Evolutionary conservation across 108 stramenopile species (phyloP).

Genomic region (Aurantiochytrium sp.): DNA sequence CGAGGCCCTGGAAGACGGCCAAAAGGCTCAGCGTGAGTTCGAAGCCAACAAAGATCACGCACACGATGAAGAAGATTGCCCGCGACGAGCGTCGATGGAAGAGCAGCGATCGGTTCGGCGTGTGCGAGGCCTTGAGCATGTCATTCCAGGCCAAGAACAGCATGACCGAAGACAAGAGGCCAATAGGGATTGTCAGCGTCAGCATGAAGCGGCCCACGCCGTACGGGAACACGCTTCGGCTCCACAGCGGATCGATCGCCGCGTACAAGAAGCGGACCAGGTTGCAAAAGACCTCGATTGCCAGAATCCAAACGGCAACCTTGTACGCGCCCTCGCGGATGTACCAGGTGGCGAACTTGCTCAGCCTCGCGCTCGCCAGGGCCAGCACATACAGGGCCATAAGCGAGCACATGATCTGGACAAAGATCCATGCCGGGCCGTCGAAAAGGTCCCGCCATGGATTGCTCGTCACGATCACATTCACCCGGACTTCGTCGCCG

Average conservation of each 20-base stretch:
- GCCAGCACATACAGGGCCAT: not conserved
- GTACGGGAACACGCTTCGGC: not conserved
- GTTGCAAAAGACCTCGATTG: not conserved
- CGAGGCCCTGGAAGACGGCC: not conserved
- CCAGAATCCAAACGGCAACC: not conserved
- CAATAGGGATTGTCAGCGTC: not conserved
- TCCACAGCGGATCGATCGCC: conserved; percentile 12
- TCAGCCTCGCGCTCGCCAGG: not conserved
- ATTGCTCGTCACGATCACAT: not conserved
- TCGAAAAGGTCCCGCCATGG: not conserved
- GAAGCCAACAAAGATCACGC: not conserved
- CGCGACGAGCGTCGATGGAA: not conserved
- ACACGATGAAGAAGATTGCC: not conserved
- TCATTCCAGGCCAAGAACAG: not conserved
- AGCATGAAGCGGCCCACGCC: not conserved
- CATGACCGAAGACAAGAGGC: not conserved
- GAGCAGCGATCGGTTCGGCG: not conserved
- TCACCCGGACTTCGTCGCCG: not conserved
- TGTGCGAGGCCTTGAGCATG: not conserved
- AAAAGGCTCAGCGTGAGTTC: not conserved
- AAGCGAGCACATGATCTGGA: not conserved
- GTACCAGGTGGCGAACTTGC: not conserved
- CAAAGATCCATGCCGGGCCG: not conserved
- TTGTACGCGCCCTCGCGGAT: not conserved
- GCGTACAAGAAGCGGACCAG: not conserved